These are phyloP conservation scores for Phytophthora litchii DNA, from an alignment of 352 stramenopile genomes.

Conservation along the genomic window DNA sequence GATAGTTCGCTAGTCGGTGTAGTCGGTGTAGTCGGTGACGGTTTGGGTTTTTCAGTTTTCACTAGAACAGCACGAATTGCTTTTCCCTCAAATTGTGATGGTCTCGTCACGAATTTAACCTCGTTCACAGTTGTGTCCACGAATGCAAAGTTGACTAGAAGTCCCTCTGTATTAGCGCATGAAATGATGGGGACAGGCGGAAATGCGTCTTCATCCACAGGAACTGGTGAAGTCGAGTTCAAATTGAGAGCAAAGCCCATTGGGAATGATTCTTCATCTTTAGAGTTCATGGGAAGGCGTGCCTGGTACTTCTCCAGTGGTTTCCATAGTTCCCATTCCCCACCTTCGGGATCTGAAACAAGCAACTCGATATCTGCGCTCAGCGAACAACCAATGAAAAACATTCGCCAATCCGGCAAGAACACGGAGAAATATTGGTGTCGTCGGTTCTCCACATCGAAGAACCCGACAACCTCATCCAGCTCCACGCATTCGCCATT, in stretches of 20 bases:
- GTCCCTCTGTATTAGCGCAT: slow-evolving; percentile 62
- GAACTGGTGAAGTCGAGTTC: slow-evolving; percentile 52
- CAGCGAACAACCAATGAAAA: slow-evolving; percentile 79
- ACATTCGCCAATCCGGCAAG: slow-evolving; percentile 78
- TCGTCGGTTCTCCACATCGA: slow-evolving; percentile 52
- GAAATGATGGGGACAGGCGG: slow-evolving; percentile 58
- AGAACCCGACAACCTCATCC: slow-evolving; percentile 70
- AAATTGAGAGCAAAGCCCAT: slow-evolving; percentile 64
- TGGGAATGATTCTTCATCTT: slow-evolving; percentile 75
- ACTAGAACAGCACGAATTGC: slow-evolving; percentile 12
- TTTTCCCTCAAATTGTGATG: slow-evolving; percentile 31
- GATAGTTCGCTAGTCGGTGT: background rate
- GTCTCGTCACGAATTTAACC: slow-evolving; percentile 47
- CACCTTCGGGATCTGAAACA: slow-evolving; percentile 60
- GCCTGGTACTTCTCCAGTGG: slow-evolving; percentile 77
- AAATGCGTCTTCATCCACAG: slow-evolving; percentile 57
- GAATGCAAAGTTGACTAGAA: slow-evolving; percentile 73
- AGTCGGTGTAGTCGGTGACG: background rate
- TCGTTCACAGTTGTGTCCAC: slow-evolving; percentile 65
- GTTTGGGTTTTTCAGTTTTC: slow-evolving; percentile 4
- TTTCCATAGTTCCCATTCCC: slow-evolving; percentile 78
- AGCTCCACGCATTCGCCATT: slow-evolving; percentile 51
- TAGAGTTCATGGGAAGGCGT: slow-evolving; percentile 68
- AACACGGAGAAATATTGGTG: slow-evolving; percentile 77
- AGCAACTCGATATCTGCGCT: slow-evolving; percentile 83